Evolutionary conservation across 768 basidiomycete species (phyloP), one percentile per base, ranked within the genome.

Genomic region (Tylopilus intermedius): DNA sequence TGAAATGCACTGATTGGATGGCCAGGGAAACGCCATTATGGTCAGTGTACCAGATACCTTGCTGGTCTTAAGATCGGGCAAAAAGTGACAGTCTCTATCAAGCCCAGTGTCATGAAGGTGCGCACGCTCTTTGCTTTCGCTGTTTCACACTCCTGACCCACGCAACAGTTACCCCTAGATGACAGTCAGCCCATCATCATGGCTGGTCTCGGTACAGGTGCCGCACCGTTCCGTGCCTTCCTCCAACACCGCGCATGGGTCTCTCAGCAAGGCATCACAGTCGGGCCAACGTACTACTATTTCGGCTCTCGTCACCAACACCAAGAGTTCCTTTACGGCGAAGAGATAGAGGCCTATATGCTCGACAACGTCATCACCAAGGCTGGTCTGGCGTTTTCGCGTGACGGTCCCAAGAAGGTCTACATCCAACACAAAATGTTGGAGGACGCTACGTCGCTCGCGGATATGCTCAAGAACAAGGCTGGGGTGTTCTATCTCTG

Each of bases 361-460:
- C 73, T 81, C 8, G 88, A 89, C 60, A 82, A 86, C 39, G 74
- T 94, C 54, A 88, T 98, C 69, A 85, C 91, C 11, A 86, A 85
- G 62, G 88, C 92, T 18, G 95, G 96, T 14, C 79, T 99, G 39
- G 96, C 96, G 22, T 99, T 98, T 78, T 97, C 95, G 33, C 84
- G 96, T 55, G 96, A 99, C 66, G 84, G 87, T 0, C 82, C 82
- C 46, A 83, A 84, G 68, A 99, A 99, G 72, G 88, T 95, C 21
- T 99, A 99, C 71, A 99, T 99, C 63, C 96, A 99, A 70, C 90
- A 98, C 77, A 94, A 90, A 79, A 98, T 98, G 94, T 75, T 83
- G 38, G 85, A 95, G 65, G 93, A 99, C 68, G 88, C 88, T 15
- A 79, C 82, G 61, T 74, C 76, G 29, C 79, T 99, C 24, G 85